Evolutionary conservation across 202 grass and related monocot genomes (phyloP), one percentile per base, ranked within the genome.

Genomic region (Schoenoplectus triqueter): DNA sequence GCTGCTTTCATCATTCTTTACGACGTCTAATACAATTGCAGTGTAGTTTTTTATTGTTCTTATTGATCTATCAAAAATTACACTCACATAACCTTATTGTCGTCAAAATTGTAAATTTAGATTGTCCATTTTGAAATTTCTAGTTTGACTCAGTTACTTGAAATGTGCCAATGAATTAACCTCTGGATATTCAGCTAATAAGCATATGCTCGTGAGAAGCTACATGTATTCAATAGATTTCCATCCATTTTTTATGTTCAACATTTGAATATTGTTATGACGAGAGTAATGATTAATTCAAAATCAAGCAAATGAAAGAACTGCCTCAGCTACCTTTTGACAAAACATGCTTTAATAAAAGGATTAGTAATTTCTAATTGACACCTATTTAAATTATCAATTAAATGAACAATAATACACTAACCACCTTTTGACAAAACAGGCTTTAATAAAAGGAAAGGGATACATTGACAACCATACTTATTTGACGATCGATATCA

Each of bases 381-480:
- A 7, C 14, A 79, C 54, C 75, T 79, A 79, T n/a, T 60, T 79
- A 79, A 79, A 10, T 17, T 45, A 79, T 60, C 75, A 79, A 79
- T 57, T 61, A 22, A 61, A 79, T 79, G 17, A 18, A 19, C 55
- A 79, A 59, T 31, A 31, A 31, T 31, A 0, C 20, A 44, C 75
- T 44, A 79, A 79, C 75, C 75, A 79, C 31, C 55, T 45, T 76
- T 79, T 44, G 31, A 45, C 75, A 61, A 79, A 17, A 79, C 55
- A 62, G 55, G 21, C 75, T 79, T 59, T 45, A 18, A 79, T 60
- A 45, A 44, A 77, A 41, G 22, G 7, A 7, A 79, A 79, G 55
- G 15, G 7, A 45, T 75, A 73, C 9, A 75, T 39, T 75, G 72
- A 55, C 72, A 75, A 79, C 39, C 55, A 79, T 61, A 55, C 2